Evolutionary conservation across 805 yeast genomes (phyloP), one percentile per base, ranked within the genome.

Genomic region (Ogataea chonburiensis): DNA sequence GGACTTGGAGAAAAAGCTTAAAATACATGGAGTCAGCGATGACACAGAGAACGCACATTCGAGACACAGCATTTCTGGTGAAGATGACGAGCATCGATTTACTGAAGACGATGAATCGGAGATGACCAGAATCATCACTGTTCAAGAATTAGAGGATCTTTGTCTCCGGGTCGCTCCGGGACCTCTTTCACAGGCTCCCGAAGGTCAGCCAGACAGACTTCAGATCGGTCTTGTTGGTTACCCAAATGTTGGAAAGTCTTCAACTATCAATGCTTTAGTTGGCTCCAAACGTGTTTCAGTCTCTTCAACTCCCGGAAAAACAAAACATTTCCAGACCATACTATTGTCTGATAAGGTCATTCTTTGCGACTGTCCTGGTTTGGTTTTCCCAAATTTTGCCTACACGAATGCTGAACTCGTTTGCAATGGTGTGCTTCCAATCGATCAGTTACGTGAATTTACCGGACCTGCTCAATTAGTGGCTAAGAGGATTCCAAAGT

Each of bases 221-320:
- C 94, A 88, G 58, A 87, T 93, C 47, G 99, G 99, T 42, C 71
- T 93, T 47, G 98, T 93, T 14, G 99, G 99, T 21, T 93, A 93
- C 60, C 99, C 99, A 24, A 93, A 91, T 59, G 91, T 83, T 33
- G 66, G 66, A 53, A 61, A 61, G 33, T 93, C 98, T 2, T 89
- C 98, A n/a, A 93, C 98, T 2, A 93, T 93, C 53, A 93, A 93
- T 61, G 97, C 98, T 0, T 70, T 93, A 26, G 93, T 91, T 29
- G 98, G 98, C 10, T 79, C 97, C 13, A 93, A 93, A 57, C 89
- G 86, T 60, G 99, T 93, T n/a, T 88, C 97, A 2, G 99, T 93
- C 24, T 91, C 98, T 2, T 73, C 98, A 1, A 93, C 98, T 1
- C 99, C 99, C 10, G 99, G 99, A 68, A 93, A 93, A 60, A 93